A percentile compares a stretch with the other conserved stretches of the same genome.
Conservation (phyloP, 805 yeast species). For the Saturnispora bothae region DNA sequence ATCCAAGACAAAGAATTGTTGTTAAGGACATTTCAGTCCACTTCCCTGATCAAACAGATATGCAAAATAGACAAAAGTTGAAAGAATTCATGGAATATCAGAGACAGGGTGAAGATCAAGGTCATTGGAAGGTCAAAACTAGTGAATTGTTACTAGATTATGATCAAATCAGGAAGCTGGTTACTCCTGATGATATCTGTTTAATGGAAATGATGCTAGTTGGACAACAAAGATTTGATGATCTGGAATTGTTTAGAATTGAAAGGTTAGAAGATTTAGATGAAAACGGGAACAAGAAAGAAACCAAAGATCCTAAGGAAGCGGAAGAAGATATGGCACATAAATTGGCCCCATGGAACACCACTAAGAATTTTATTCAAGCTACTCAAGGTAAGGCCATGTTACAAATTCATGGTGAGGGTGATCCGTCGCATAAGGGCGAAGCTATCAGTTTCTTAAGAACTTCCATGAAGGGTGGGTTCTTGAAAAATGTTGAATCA, state of each 20-base stretch:
- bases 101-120: slow-evolving; percentile 87
- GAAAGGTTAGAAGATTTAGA: slow-evolving; percentile 26
- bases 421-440: slow-evolving; percentile 89
- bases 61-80: slow-evolving; percentile 90
- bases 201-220: slow-evolving; percentile 85
- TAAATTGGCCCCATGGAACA: slow-evolving; percentile 88
- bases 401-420: slow-evolving; percentile 89
- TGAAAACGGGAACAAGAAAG: slow-evolving; percentile 15
- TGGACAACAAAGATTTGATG: slow-evolving; percentile 84
- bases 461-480: slow-evolving; percentile 94
- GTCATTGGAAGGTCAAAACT: slow-evolving; percentile 80
- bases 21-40: slow-evolving; percentile 84
- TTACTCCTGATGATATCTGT: slow-evolving; percentile 84
- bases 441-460: slow-evolving; percentile 80
- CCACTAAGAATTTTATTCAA: slow-evolving; percentile 80
- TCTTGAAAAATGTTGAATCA: slow-evolving; percentile 27
- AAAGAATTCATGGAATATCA: slow-evolving; percentile 98
- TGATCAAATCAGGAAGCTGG: slow-evolving; percentile 70
- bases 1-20: slow-evolving; percentile 60
- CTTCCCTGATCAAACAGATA: slow-evolving; percentile 94
- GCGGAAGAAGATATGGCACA: slow-evolving; percentile 62
- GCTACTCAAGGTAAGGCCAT: slow-evolving; percentile 96
- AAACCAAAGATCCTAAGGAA: slow-evolving; percentile 24
- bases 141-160: slow-evolving; percentile 62
- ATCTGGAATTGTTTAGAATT: slow-evolving; percentile 47